These are phyloP conservation scores for Alnus rubra DNA, from an alignment of 306 rosid species.

Conservation along the genomic window DNA sequence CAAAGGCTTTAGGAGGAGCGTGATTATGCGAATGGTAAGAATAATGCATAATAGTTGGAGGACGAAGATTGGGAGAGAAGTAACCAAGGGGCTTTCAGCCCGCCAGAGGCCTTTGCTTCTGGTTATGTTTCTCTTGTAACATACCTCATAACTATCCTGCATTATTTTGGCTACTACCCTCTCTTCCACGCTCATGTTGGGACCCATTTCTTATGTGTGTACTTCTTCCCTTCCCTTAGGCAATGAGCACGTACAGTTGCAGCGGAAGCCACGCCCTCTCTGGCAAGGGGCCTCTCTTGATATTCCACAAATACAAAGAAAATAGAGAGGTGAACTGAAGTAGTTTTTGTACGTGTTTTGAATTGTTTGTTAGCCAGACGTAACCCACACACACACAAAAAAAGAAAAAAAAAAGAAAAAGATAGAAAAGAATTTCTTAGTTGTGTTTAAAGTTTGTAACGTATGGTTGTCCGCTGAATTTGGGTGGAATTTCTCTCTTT, in stretches of 20 bases:
- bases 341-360: too few species aligned
- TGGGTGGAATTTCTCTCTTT: neutral
- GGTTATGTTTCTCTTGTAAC: conserved; percentile 26
- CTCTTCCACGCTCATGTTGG: neutral
- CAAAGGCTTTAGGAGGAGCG: conserved; percentile 19
- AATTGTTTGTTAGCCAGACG: neutral
- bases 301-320: too few species aligned
- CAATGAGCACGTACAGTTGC: too few species aligned
- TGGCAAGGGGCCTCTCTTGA: too few species aligned
- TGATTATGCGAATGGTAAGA: conserved; percentile 21
- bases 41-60: conserved; percentile 29
- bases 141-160: neutral
- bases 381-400: too few species aligned
- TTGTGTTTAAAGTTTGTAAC: neutral
- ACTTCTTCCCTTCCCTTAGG: neutral
- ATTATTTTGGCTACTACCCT: neutral
- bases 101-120: conserved; percentile 28
- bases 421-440: neutral
- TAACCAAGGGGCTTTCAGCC: conserved; percentile 20
- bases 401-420: too few species aligned
- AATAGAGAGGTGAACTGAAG: too few species aligned
- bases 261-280: too few species aligned
- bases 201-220: neutral
- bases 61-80: conserved; percentile 18
- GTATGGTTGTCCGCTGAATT: neutral